Conservation (phyloP, 1,139 yeast species). For the Debaryomyces coudertii region DNA sequence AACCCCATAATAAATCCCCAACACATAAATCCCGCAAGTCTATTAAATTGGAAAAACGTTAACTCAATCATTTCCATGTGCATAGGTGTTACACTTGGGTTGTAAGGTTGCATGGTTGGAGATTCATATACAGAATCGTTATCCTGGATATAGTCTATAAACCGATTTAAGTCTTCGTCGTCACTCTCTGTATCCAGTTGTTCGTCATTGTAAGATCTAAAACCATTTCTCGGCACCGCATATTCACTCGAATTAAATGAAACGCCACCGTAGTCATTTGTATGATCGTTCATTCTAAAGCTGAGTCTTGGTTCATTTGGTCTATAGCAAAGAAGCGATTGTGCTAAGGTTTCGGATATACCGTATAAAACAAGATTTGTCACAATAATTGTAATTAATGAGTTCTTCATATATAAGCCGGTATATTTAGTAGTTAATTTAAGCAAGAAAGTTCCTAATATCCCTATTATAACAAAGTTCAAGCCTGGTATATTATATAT, state of each 20-base stretch:
- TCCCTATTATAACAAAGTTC: conserved; percentile 54
- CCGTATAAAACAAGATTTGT: conserved; percentile 84
- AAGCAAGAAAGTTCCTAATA: conserved; percentile 52
- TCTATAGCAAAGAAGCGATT: conserved; percentile 53
- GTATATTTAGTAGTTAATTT: conserved; percentile 62
- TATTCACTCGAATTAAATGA: conserved; percentile 9
- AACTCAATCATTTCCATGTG: conserved; percentile 20
- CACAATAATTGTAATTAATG: conserved; percentile 77
- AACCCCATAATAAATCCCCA: conserved; percentile 90
- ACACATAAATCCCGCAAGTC: conserved; percentile 78
- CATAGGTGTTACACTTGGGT: conserved; percentile 1
- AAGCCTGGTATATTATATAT: conserved; percentile 51
- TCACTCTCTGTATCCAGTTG: conserved; percentile 21
- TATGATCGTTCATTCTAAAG: conserved; percentile 24
- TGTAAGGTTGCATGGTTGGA: conserved; percentile 2
- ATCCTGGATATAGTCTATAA: conserved; percentile 45
- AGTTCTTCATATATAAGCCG: conserved; percentile 64
- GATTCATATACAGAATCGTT: conserved; percentile 18
- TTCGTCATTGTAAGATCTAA: conserved; percentile 13
- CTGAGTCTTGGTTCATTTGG: conserved; percentile 26
- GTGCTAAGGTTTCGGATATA: conserved; percentile 88
- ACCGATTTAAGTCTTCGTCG: conserved; percentile 36
- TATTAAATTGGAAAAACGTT: conserved; percentile 60
- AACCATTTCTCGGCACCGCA: not conserved
- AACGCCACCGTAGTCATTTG: conserved; percentile 10